phyloP scores from a whole-genome alignment of 2,329 filamentous ascomycete species.

The Geosmithia putterillii region DNA sequence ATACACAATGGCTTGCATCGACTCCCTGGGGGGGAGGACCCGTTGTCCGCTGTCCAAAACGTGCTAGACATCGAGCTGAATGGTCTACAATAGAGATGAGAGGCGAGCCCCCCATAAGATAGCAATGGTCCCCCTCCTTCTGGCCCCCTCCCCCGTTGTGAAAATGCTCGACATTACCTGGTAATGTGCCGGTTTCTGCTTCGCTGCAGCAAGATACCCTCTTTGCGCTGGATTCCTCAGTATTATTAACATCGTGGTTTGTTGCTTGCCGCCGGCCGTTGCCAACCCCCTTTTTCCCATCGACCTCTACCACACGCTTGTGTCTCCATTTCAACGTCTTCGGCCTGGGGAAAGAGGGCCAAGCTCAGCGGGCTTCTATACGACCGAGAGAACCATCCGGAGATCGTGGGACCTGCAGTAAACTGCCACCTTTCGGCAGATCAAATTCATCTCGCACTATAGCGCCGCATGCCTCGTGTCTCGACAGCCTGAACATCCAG shows the following conservation, averaged over 20 bases:
- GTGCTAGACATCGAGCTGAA: not conserved
- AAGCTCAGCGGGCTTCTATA: no score
- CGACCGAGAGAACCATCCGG: no score
- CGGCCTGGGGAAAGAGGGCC: no score
- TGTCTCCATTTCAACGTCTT: no score
- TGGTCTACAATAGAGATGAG: no score
- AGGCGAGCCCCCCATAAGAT: not conserved
- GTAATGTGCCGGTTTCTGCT: not conserved
- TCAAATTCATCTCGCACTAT: no score
- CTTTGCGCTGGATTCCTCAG: not conserved
- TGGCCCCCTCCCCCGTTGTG: not conserved
- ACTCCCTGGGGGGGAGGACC: no score
- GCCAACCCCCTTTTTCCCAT: not conserved
- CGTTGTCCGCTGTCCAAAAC: not conserved
- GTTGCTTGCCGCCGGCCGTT: not conserved
- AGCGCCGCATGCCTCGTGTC: no score
- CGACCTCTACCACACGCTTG: not conserved
- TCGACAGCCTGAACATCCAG: no score
- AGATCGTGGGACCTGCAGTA: no score
- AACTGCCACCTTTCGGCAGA: no score
- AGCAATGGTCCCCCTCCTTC: not conserved
- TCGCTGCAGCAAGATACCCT: not conserved
- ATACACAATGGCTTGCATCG: no score
- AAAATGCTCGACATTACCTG: not conserved
- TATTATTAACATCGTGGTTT: not conserved